Percentiles rank a stretch among this genome's conserved stretches.
phyloP scores from a whole-genome alignment of 2,329 filamentous ascomycete species.

The Cryphonectria carpinicola region DNA sequence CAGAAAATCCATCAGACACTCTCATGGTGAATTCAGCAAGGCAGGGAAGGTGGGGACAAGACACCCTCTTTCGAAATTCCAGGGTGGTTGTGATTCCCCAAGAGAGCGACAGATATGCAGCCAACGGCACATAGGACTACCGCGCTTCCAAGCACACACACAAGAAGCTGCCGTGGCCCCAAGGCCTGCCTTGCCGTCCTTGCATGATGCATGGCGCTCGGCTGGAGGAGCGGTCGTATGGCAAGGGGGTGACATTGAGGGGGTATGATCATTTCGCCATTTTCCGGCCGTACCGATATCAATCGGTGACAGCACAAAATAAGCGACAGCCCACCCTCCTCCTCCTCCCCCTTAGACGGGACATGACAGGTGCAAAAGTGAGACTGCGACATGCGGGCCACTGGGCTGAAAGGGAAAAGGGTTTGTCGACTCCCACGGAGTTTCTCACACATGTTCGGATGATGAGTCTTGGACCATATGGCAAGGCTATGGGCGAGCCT shows the following conservation, averaged over 20 bases:
- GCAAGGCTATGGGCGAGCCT: background rate
- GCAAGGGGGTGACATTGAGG: background rate
- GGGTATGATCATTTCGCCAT: background rate
- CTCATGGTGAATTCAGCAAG: too few species aligned
- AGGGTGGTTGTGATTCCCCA: background rate
- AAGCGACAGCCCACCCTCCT: background rate
- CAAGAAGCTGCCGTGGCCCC: background rate
- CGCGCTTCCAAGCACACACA: too few species aligned
- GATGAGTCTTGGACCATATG: background rate
- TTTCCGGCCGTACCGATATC: background rate
- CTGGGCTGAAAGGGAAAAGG: background rate
- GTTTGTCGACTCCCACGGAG: background rate
- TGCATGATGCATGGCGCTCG: slow-evolving; percentile 14
- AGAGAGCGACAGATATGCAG: background rate
- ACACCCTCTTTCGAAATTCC: background rate
- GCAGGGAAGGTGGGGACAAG: background rate
- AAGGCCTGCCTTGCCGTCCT: background rate
- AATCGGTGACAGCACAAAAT: background rate
- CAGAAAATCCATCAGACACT: background rate
- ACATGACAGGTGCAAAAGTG: background rate
- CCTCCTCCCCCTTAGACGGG: background rate
- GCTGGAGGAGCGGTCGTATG: slow-evolving; percentile 4
- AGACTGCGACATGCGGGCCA: background rate
- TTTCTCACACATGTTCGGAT: background rate
- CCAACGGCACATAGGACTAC: background rate